Evolutionary conservation across 1,284 basidiomycete genomes (phyloP).

Genomic region (Cutaneotrichosporon curvatum): DNA sequence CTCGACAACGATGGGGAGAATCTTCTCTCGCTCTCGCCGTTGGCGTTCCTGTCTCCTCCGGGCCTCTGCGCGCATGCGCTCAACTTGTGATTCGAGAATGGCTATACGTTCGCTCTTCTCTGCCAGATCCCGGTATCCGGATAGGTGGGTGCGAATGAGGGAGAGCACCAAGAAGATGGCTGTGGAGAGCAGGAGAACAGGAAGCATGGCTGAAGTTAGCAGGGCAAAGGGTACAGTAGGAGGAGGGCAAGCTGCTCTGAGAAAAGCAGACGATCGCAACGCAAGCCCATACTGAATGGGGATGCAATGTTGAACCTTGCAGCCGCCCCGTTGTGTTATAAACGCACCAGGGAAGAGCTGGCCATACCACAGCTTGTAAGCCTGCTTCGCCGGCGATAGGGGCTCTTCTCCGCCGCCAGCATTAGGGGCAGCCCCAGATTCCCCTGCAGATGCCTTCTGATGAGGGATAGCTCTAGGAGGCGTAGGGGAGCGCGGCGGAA

Average conservation of each 20-base stretch:
- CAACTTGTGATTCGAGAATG: constrained; percentile 37
- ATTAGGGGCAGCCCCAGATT: no score
- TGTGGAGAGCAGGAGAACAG: constrained; percentile 42
- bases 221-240: no score
- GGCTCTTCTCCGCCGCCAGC: no score
- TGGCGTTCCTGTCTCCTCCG: constrained; percentile 26
- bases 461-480: no score
- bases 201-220: constrained; percentile 37
- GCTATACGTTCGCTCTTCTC: constrained; percentile 34
- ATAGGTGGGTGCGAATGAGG: constrained; percentile 36
- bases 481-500: no score
- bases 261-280: no score
- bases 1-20: constrained; percentile 40
- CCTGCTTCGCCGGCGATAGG: no score
- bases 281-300: no score
- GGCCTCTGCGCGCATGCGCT: constrained; percentile 23
- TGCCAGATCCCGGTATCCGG: constrained; percentile 33
- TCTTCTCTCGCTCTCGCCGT: constrained; percentile 36
- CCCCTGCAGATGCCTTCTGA: no score
- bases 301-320: no score
- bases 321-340: no score
- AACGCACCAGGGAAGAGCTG: constrained; percentile 39
- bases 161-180: constrained; percentile 42
- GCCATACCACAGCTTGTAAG: constrained; percentile 38
- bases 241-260: no score